Base-by-base conservation (phyloP, 1,284 basidiomycete species). In the Psilocybe mexicana region DNA sequence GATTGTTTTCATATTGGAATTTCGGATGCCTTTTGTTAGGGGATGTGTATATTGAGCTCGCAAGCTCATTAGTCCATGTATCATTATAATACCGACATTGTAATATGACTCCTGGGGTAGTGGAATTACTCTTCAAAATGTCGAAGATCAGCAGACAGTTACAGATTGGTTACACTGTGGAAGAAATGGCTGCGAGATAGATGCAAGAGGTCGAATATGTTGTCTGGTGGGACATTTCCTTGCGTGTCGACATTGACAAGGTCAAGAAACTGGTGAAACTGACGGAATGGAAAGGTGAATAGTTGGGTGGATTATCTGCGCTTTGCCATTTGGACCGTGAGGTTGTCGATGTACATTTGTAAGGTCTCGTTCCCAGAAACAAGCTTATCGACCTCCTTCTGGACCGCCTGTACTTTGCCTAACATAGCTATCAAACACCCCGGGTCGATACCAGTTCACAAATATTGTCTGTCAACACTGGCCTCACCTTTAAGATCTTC, bases 291-390 rank as follows among this genome's bases (percentile, higher is more conserved):
- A 49, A 36, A 11, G 26, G 33, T 12, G 14, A 18, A 30, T 14
- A 18, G 45, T 3, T 3, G 23, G 12, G 18, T 25, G 35, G 33
- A 7, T 50, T 54, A 89, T 70, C 87, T 80, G 61, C 87, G 77
- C 69, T 86, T 90, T 28, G 89, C 88, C 84, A 92, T 90, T 71
- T 93, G 87, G 68, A 89, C 80, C 0, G 92, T 93, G 61, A 94
- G 69, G 65, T 94, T 94, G 70, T 94, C 91, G 66, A 93, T 93
- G 68, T 94, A 94, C 84, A 88, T 89, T 70, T 94, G 92, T 55
- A 94, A 73, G 3, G 87, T 93, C 61, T 87, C 85, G 64, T 94
- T 94, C 56, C 88, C 88, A 0, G 89, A 87, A 2, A 79, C 75
- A 23, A 93, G 77, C 70, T 90, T 92, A 59, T 90, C 87, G 14